phyloP scores from a whole-genome alignment of 805 yeast genomes.

The Ogataea ganodermae region DNA sequence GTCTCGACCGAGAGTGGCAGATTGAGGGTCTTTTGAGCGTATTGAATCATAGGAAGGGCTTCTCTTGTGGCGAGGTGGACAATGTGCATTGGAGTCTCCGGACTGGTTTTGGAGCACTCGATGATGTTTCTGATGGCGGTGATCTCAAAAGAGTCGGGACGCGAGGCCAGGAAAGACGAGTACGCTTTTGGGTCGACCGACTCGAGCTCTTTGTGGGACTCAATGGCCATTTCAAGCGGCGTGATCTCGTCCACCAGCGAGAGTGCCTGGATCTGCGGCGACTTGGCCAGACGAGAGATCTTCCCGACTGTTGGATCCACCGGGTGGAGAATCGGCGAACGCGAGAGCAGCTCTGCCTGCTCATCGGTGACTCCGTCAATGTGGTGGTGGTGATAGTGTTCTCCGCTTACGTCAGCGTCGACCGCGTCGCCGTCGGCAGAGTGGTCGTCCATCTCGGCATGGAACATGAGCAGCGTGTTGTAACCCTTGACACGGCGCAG shows the following conservation, averaged over 20 bases:
- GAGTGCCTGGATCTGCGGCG: constrained; percentile 24
- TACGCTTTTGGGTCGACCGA: constrained; percentile 63
- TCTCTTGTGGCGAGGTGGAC: constrained; percentile 88
- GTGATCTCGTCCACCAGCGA: constrained; percentile 26
- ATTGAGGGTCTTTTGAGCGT: constrained; percentile 55
- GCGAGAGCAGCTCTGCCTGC: constrained; percentile 56
- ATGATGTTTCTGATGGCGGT: constrained; percentile 79
- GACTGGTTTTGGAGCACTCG: constrained; percentile 55
- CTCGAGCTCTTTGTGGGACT: constrained; percentile 34
- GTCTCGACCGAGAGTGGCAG: constrained; percentile 85
- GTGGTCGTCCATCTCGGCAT: constrained; percentile 73
- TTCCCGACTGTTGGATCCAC: constrained; percentile 60
- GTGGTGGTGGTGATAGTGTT: constrained; percentile 39
- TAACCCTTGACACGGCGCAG: constrained; percentile 61
- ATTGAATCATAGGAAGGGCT: constrained; percentile 70
- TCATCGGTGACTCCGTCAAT: constrained; percentile 44
- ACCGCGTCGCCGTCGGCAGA: constrained; percentile 26
- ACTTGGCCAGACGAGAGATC: constrained; percentile 42
- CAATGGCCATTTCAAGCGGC: constrained; percentile 28
- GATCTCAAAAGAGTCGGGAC: constrained; percentile 88
- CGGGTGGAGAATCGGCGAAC: constrained; percentile 56
- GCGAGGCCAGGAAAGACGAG: constrained; percentile 71
- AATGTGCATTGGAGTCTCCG: constrained; percentile 74
- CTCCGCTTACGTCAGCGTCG: too few relatives aligned
- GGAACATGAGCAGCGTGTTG: constrained; percentile 82